Base-by-base conservation (phyloP, 2,329 filamentous ascomycete genomes). In the Trichoderma afroharzianum region DNA sequence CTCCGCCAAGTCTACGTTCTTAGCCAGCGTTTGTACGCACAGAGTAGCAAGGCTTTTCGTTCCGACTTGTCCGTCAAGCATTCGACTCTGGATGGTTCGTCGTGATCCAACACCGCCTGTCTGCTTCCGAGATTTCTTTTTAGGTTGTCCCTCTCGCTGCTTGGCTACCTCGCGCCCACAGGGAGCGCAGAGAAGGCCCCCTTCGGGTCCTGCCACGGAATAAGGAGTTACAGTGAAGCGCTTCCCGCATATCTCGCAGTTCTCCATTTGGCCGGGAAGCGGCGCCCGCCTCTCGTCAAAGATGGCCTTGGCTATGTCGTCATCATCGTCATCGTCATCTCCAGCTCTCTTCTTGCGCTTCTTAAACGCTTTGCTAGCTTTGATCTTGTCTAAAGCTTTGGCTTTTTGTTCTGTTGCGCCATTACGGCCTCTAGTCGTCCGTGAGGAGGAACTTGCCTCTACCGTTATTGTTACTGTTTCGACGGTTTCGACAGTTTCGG, bases 211-310 rank as follows among this genome's bases (percentile, higher is more conserved):
- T 32, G 91, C 88, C 74, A 94, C 92, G 73, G 92, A 94, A 82
- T 98, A 98, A 0, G 93, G 88, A 0, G 95, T 98, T 58, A 98
- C 95, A 0, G 94, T 97, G 78, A 98, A 98, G 47, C 94, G 90
- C 80, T 96, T 97, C 57, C 88, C 86, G 80, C 95, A 98, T 3
- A 91, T 83, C 73, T 93, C 94, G 79, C 95, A 98, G 75, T 97
- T 95, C 74, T 93, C 94, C 78, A 95, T 88, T 80, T 98, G 95
- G 3, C 93, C 94, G 2, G 94, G 93, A n/a, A 91, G 79, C 2
- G 91, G 90, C 36, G 84, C 84, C 47, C 81, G 76, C 30, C 78
- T 79, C 72, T 86, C 76, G 64, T 86, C 76, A 77, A 89, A 82
- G 21, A 89, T 81, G 76, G 84, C 82, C 14, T 81, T 79, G 3